phyloP scores from a whole-genome alignment of 495 filamentous ascomycete genomes.

The Sordaria brevicollis region DNA sequence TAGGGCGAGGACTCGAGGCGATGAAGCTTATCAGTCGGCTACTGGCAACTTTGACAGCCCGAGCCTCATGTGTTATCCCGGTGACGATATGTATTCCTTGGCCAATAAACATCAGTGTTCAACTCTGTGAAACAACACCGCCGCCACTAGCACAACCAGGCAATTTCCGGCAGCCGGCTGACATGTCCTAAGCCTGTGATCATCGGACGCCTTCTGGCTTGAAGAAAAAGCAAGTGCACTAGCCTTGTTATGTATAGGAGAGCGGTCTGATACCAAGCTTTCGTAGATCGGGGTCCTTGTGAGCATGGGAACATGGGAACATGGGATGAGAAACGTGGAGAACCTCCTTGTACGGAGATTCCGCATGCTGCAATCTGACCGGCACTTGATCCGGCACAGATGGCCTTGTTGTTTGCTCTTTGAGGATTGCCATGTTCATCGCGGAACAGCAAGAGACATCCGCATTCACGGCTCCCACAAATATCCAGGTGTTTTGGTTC shows the following conservation, averaged over 20 bases:
- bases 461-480: background rate
- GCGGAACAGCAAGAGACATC: background rate
- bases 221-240: background rate
- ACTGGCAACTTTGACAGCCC: background rate
- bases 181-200: too few relatives aligned
- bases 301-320: background rate
- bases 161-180: background rate
- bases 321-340: background rate
- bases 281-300: background rate
- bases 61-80: background rate
- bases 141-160: background rate
- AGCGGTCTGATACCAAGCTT: background rate
- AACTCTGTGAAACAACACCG: background rate
- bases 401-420: background rate
- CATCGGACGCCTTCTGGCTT: too few relatives aligned
- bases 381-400: background rate
- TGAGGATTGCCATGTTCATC: background rate
- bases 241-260: background rate
- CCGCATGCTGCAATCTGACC: background rate
- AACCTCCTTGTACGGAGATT: background rate
- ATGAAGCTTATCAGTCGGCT: background rate
- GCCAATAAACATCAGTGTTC: background rate
- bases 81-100: background rate
- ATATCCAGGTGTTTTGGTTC: background rate
- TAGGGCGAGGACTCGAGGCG: background rate